These are phyloP conservation scores for Arctium lappa DNA, from an alignment of 129 eudicot species.

Conservation along the genomic window DNA sequence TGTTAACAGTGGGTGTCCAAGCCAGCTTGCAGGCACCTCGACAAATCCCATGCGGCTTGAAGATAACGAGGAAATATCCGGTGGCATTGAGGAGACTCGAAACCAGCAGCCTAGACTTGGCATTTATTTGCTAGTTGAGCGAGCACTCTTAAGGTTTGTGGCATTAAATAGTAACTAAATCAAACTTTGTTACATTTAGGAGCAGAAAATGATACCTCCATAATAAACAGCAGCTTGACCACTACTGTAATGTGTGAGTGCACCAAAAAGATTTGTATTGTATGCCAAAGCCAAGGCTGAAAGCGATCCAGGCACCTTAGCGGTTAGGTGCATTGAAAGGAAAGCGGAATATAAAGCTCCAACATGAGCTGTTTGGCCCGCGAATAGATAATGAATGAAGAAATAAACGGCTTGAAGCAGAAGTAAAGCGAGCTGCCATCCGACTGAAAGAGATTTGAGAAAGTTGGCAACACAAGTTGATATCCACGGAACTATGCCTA, in stretches of 20 bases:
- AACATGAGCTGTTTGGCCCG: constrained; percentile 90
- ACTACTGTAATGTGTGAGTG: constrained; percentile 85
- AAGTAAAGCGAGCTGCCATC: constrained; percentile 50
- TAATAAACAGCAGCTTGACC: constrained; percentile 91
- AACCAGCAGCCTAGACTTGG: too few relatives aligned
- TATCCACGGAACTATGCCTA: constrained; percentile 82
- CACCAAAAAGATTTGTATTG: constrained; percentile 83
- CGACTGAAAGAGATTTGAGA: constrained; percentile 47
- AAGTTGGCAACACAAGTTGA: constrained; percentile 50
- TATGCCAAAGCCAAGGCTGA: constrained; percentile 72
- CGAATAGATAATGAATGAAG: constrained; percentile 81
- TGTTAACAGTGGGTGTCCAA: too few relatives aligned
- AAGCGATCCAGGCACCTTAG: constrained; percentile 60
- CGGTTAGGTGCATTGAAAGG: constrained; percentile 65
- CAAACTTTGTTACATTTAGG: background rate
- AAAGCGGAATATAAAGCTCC: constrained; percentile 83
- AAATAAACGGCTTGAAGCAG: constrained; percentile 76
- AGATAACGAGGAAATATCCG: too few relatives aligned
- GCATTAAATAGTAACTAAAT: background rate
- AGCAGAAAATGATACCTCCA: constrained; percentile 53
- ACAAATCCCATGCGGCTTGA: too few relatives aligned
- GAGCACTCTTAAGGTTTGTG: background rate
- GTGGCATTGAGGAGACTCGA: too few relatives aligned
- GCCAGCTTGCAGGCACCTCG: too few relatives aligned
- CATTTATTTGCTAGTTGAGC: too few relatives aligned